Conservation (phyloP, 129 eudicot genomes). For the Erigeron canadensis region DNA sequence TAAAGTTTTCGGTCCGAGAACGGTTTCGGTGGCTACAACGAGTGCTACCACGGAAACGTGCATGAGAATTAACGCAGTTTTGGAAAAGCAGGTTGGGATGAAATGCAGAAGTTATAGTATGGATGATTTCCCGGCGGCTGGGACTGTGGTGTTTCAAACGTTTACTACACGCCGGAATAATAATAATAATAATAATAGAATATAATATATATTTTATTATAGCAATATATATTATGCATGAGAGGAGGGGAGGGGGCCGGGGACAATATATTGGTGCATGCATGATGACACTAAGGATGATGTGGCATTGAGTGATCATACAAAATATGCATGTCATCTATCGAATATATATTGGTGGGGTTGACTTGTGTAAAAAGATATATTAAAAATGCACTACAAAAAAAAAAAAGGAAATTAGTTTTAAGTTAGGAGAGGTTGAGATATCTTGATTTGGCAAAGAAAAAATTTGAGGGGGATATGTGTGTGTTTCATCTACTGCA, state of each 20-base stretch:
- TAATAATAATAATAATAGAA: background rate
- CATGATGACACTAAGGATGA: slow-evolving; percentile 37
- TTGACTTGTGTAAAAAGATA: slow-evolving; percentile 54
- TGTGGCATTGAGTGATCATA: slow-evolving; percentile 42
- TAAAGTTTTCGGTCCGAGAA: slow-evolving; percentile 65
- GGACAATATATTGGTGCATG: slow-evolving; percentile 30
- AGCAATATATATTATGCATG: no score
- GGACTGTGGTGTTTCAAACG: slow-evolving; percentile 63
- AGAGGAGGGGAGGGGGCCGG: background rate
- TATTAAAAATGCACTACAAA: background rate
- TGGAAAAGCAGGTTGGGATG: slow-evolving; percentile 68
- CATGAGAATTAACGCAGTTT: slow-evolving; percentile 41
- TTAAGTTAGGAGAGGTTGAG: slow-evolving; percentile 11
- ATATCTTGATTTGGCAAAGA: slow-evolving; percentile 15
- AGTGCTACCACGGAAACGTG: slow-evolving; percentile 38
- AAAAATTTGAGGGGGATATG: slow-evolving; percentile 25
- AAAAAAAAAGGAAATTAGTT: background rate
- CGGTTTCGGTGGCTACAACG: slow-evolving; percentile 63
- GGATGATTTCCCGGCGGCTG: slow-evolving; percentile 73
- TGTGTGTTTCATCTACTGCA: slow-evolving; percentile 25
- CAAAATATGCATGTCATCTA: slow-evolving; percentile 35
- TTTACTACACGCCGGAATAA: slow-evolving; percentile 55
- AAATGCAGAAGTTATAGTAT: slow-evolving; percentile 56
- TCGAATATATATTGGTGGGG: slow-evolving; percentile 45
- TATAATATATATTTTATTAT: no score